phyloP scores from a whole-genome alignment of 2,329 filamentous ascomycete genomes.

The Talaromyces sp. region DNA sequence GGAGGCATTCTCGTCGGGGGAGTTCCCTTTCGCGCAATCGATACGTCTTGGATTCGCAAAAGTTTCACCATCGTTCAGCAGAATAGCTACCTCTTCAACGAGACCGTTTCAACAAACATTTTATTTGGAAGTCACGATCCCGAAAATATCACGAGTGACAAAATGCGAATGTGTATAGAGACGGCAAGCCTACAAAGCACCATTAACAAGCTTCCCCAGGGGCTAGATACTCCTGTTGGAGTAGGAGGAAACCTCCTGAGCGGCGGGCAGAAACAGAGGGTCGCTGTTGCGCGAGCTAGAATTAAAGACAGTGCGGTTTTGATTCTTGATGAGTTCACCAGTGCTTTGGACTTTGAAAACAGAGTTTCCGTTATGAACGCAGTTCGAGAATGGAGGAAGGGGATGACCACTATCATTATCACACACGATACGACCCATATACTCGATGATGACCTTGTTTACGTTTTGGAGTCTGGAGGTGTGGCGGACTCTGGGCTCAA shows the following conservation, averaged over 20 bases:
- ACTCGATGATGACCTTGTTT: slow-evolving; percentile 65
- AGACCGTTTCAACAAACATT: slow-evolving; percentile 73
- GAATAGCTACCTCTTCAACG: slow-evolving; percentile 72
- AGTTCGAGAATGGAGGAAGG: slow-evolving; percentile 69
- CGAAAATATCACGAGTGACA: slow-evolving; percentile 44
- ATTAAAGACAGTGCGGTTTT: slow-evolving; percentile 74
- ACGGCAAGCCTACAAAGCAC: slow-evolving; percentile 66
- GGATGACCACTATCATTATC: slow-evolving; percentile 86
- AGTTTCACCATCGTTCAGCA: slow-evolving; percentile 82
- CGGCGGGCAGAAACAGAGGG: slow-evolving; percentile 76
- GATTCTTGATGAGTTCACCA: slow-evolving; percentile 84
- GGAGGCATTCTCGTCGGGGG: slow-evolving; percentile 69
- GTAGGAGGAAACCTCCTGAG: slow-evolving; percentile 66
- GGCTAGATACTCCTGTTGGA: slow-evolving; percentile 68
- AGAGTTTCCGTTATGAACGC: slow-evolving; percentile 65
- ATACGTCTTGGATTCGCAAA: slow-evolving; percentile 66
- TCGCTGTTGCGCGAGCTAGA: slow-evolving; percentile 73
- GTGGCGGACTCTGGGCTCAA: slow-evolving; percentile 67
- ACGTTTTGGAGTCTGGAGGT: slow-evolving; percentile 66
- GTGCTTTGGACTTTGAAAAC: slow-evolving; percentile 72
- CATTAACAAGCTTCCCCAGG: slow-evolving; percentile 61
- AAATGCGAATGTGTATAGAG: slow-evolving; percentile 59
- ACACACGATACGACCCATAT: slow-evolving; percentile 86
- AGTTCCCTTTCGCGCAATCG: slow-evolving; percentile 54
- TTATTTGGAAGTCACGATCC: slow-evolving; percentile 59